phyloP scores from a whole-genome alignment of 176 grass and related monocot species.

The Triticum urartu region DNA sequence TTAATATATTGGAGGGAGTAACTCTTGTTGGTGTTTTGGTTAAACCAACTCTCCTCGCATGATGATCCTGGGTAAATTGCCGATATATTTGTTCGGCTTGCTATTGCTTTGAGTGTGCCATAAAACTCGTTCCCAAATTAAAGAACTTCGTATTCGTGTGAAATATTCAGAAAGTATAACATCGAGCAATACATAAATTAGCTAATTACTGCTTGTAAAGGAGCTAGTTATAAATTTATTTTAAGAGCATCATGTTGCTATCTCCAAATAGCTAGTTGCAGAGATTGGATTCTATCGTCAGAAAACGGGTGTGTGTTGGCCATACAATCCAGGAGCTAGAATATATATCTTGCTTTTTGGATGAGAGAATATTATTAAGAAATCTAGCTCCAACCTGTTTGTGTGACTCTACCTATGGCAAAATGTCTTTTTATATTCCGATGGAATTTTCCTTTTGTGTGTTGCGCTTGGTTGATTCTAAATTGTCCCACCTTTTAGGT shows the following conservation, averaged over 20 bases:
- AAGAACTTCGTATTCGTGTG: not conserved
- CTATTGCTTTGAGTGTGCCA: not conserved
- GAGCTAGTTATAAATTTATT: not conserved
- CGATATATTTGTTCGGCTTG: not conserved
- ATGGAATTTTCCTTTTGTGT: not conserved
- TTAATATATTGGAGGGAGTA: no score
- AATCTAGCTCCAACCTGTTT: slow-evolving; percentile 43
- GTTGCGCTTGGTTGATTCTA: slow-evolving; percentile 4
- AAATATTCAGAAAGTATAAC: not conserved
- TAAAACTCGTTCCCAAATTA: not conserved
- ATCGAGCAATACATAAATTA: not conserved
- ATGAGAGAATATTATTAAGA: slow-evolving; percentile 29
- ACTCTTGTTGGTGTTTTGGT: not conserved
- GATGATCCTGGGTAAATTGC: not conserved
- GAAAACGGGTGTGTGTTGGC: slow-evolving; percentile 16
- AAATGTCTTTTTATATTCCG: not conserved
- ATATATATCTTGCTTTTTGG: slow-evolving; percentile 46
- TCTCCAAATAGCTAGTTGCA: slow-evolving; percentile 40
- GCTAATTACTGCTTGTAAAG: not conserved
- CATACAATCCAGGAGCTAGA: slow-evolving; percentile 18
- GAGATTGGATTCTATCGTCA: slow-evolving; percentile 38
- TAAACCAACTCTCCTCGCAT: not conserved
- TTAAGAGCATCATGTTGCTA: slow-evolving; percentile 3
- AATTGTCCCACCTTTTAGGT: not conserved
- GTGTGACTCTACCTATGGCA: not conserved